Evolutionary conservation across 2,329 filamentous ascomycete species (phyloP).

Genomic region (Penicillium psychrosexuale): DNA sequence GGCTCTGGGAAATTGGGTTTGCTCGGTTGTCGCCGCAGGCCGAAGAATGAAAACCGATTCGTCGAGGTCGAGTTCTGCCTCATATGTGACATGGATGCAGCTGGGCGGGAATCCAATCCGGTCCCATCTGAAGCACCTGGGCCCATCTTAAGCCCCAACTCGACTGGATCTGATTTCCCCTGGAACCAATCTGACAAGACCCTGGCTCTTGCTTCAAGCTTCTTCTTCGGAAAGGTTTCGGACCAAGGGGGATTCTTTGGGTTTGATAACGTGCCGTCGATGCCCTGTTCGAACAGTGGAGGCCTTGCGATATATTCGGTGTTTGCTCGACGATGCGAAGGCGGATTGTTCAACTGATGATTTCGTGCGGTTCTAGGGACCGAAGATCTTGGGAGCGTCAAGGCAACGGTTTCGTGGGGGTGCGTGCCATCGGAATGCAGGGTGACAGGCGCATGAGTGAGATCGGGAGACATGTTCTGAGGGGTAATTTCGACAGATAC

Average conservation of each 20-base stretch:
- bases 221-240: conserved; percentile 30
- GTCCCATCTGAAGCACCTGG: conserved; percentile 12
- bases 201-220: conserved; percentile 33
- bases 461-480: conserved; percentile 16
- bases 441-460: conserved; percentile 15
- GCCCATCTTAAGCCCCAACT: conserved; percentile 38
- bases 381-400: conserved; percentile 16
- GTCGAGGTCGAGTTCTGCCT: conserved; percentile 23
- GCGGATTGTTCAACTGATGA: conserved; percentile 16
- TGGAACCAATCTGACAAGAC: conserved; percentile 53
- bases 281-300: conserved; percentile 27
- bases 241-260: conserved; percentile 17
- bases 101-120: conserved; percentile 14
- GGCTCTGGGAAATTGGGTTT: conserved; percentile 31
- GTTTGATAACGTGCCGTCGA: conserved; percentile 21
- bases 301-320: conserved; percentile 33
- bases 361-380: conserved; percentile 15
- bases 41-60: conserved; percentile 45
- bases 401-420: conserved; percentile 22
- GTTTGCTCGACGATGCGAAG: conserved; percentile 35
- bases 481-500: conserved; percentile 2
- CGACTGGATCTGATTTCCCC: conserved; percentile 51
- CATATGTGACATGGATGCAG: conserved; percentile 13
- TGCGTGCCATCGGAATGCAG: conserved; percentile 26
- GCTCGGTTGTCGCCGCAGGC: conserved; percentile 34